Conservation (phyloP, 192 early-diverging fungal species). For the Lobosporangium transversale region DNA sequence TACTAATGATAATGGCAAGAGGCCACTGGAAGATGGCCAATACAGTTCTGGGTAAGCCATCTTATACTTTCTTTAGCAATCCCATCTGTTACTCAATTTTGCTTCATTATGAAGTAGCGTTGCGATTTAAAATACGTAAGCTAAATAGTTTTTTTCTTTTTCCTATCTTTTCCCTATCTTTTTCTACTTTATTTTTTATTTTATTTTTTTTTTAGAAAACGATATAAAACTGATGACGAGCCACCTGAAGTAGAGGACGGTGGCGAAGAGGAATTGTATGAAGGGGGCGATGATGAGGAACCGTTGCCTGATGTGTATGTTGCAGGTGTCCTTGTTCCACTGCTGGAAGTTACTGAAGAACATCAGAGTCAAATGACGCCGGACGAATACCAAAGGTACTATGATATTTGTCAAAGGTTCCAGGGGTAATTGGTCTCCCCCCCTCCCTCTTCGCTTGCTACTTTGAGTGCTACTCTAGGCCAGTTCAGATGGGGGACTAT, state of each 20-base stretch:
- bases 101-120: too few species aligned
- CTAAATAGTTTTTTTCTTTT: too few species aligned
- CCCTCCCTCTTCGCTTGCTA: too few species aligned
- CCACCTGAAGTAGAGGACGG: conserved; percentile 27
- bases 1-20: conserved; percentile 17
- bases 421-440: neutral
- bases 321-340: conserved; percentile 53
- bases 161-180: neutral
- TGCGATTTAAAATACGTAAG: too few species aligned
- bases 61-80: neutral
- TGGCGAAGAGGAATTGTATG: conserved; percentile 31
- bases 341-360: conserved; percentile 64
- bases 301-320: conserved; percentile 33
- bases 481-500: too few species aligned
- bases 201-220: conserved; percentile 40
- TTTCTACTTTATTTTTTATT: too few species aligned
- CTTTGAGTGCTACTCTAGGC: too few species aligned
- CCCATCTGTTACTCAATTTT: neutral
- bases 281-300: conserved; percentile 33
- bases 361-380: conserved; percentile 64
- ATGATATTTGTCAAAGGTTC: conserved; percentile 27
- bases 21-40: conserved; percentile 23
- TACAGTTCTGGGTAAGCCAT: conserved; percentile 5
- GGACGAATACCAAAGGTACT: conserved; percentile 62
- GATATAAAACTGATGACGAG: conserved; percentile 20